These are phyloP conservation scores for Sapria himalayana DNA, from an alignment of 345 rosid species.

Conservation along the genomic window DNA sequence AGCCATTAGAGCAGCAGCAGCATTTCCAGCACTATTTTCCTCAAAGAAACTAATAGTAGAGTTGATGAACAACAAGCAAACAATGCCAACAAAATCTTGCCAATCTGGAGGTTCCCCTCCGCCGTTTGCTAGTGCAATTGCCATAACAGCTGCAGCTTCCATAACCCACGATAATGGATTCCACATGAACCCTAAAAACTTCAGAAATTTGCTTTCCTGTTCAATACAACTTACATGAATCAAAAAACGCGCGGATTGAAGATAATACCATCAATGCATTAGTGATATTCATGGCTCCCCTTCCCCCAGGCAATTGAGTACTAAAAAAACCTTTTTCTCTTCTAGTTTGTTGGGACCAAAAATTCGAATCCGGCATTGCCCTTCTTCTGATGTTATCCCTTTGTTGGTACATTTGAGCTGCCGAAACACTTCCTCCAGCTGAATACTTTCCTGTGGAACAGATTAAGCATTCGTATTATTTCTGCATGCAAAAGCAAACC, in stretches of 20 bases:
- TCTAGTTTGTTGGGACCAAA: constrained; percentile 89
- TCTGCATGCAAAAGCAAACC: not conserved
- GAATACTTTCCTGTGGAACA: constrained; percentile 46
- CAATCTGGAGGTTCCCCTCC: constrained; percentile 51
- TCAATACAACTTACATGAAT: not conserved
- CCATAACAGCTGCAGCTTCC: constrained; percentile 86
- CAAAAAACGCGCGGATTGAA: not conserved
- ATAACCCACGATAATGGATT: constrained; percentile 84
- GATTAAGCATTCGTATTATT: not conserved
- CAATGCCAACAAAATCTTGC: constrained; percentile 56
- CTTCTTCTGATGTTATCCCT: constrained; percentile 44
- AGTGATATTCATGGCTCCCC: not conserved
- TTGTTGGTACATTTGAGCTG: constrained; percentile 58
- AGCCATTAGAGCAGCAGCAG: constrained; percentile 88
- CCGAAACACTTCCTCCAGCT: constrained; percentile 75
- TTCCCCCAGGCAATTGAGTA: not conserved
- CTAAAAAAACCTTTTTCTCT: constrained; percentile 48
- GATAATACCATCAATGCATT: not conserved
- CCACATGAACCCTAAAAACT: constrained; percentile 91
- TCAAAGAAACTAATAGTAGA: constrained; percentile 71
- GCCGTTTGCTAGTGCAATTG: constrained; percentile 75
- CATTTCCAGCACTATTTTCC: constrained; percentile 83
- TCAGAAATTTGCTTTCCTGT: constrained; percentile 57
- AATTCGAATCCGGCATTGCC: constrained; percentile 48
- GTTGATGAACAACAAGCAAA: constrained; percentile 52